Percentiles rank a stretch among this genome's conserved stretches.
Conservation (phyloP, 2,329 filamentous ascomycete genomes). For the Botryotinia convoluta region DNA sequence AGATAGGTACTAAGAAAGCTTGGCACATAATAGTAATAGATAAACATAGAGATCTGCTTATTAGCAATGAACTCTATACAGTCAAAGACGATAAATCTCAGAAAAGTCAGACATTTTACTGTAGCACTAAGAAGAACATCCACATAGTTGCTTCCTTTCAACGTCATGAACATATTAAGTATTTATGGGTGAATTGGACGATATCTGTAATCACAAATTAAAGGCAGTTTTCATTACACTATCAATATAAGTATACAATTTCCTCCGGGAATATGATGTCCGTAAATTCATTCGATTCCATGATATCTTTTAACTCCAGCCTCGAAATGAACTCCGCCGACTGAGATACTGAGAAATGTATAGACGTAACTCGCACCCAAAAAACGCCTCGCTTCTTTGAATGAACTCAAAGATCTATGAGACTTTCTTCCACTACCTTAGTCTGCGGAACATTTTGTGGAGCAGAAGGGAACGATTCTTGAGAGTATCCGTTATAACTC, state of each 20-base stretch:
- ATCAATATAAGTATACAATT: conserved; percentile 5
- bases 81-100: background rate
- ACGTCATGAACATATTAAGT: background rate
- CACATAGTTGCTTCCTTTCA: background rate
- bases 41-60: background rate
- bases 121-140: background rate
- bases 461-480: conserved; percentile 63
- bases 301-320: conserved; percentile 13
- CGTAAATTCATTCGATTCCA: conserved; percentile 3
- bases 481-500: conserved; percentile 51
- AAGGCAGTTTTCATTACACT: conserved; percentile 7
- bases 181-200: background rate
- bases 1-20: background rate
- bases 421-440: conserved; percentile 66
- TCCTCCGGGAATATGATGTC: background rate
- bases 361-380: background rate
- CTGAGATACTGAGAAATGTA: background rate
- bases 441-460: conserved; percentile 58
- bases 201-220: background rate
- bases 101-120: background rate
- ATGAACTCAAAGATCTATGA: conserved; percentile 70
- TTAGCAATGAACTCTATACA: background rate
- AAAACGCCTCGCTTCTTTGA: conserved; percentile 5
- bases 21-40: background rate
- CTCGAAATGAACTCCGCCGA: background rate